Evolutionary conservation across 2,329 filamentous ascomycete species (phyloP), one percentile per base, ranked within the genome.

Genomic region (Aureobasidium subglaciale): DNA sequence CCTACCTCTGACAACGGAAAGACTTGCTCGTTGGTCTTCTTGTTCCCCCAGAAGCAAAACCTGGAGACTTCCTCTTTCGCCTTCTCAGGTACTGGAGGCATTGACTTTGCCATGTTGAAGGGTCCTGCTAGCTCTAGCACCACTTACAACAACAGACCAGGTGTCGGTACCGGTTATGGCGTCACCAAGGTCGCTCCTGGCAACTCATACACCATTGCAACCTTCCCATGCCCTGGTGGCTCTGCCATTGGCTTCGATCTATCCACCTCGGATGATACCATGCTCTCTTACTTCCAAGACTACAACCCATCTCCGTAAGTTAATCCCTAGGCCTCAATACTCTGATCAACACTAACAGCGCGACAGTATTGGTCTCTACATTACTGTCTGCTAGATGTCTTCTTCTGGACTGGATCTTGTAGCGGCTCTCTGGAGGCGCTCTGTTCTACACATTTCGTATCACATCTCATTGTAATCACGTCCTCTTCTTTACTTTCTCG

Each of bases 1-100:
- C 80, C 79, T 1, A 59, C 68, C 4, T 68, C 70, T 5, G 76
- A 81, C 62, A 62, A 72, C 8, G 81, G 79, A 61, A 80, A 81
- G 70, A 80, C 71, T 6, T 88, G 85, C 72, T 78, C 75, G 55
- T 72, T 87, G 8, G 72, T 83, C 56, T 88, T 88, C 78, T 73
- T 86, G 41, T 80, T 87, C 70, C 85, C 85, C 10, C 61, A 72
- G 49, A 68, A 80, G 59, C 63, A 73, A 15, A 68, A 83, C 30
- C 78, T 86, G n/a, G 69, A 81, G 68, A 84, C 82, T 1, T 83
- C 82, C 0, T 73, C 74, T 10, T 85, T 74, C 68, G 77, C 70
- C 18, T 80, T 78, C 64, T 78, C 72, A 24, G 76, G 82, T 16
- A 40, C 41, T 16, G 83, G 82, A 37, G 70, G 70, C 41, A 69